Conservation (phyloP, 2,329 filamentous ascomycete species). For the Albifimbria verrucaria region DNA sequence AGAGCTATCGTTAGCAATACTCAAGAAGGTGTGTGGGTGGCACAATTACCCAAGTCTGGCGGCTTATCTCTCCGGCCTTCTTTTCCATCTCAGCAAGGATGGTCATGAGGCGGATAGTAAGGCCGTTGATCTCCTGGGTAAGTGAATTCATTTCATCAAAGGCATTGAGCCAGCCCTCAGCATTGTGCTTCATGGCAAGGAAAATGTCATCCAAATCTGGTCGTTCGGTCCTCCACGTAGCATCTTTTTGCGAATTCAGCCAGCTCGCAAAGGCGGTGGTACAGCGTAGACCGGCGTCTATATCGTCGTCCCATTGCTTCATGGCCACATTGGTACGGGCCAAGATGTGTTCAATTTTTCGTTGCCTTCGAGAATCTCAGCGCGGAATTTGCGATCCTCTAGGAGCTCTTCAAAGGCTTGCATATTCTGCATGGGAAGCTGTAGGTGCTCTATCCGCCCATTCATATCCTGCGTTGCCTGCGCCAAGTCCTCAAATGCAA, state of each 20-base stretch:
- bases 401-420: constrained; percentile 84
- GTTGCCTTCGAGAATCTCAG: constrained; percentile 81
- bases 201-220: constrained; percentile 68
- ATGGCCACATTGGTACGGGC: constrained; percentile 73
- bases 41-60: constrained; percentile 63
- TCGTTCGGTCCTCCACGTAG: constrained; percentile 59
- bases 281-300: constrained; percentile 72
- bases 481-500: constrained; percentile 79
- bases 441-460: constrained; percentile 75
- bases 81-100: constrained; percentile 84
- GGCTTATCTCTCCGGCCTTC: constrained; percentile 78
- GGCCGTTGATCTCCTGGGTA: constrained; percentile 64
- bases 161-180: constrained; percentile 83
- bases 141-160: constrained; percentile 73
- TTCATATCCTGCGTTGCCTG: constrained; percentile 75
- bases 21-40: too few relatives aligned
- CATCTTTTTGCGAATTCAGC: constrained; percentile 62
- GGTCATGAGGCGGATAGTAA: constrained; percentile 68
- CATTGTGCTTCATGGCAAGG: constrained; percentile 87
- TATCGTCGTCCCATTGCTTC: constrained; percentile 74
- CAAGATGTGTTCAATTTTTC: constrained; percentile 88
- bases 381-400: constrained; percentile 76
- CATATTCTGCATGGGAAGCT: constrained; percentile 79
- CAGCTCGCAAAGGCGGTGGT: constrained; percentile 76
- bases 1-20: neutral